phyloP scores from a whole-genome alignment of 768 basidiomycete species.

The Tricholomella constricta region DNA sequence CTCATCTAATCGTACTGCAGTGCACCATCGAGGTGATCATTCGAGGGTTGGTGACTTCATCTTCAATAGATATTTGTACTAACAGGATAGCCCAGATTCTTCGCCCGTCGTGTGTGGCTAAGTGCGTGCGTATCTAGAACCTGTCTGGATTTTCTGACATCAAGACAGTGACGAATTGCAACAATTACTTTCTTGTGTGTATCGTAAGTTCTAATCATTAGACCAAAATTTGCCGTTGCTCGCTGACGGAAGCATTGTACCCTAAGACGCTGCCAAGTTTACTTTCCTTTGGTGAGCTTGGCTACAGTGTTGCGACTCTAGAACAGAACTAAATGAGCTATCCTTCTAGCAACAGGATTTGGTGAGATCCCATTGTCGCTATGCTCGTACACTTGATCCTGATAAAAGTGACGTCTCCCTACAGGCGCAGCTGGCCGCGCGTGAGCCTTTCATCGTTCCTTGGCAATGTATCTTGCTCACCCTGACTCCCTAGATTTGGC shows the following conservation, averaged over 20 bases:
- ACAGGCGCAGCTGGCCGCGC: constrained; percentile 6
- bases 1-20: not conserved
- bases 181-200: not conserved
- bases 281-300: constrained; percentile 1
- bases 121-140: not conserved
- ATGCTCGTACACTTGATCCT: not conserved
- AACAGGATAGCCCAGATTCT: not conserved
- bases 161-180: not conserved
- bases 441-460: not conserved
- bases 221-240: not conserved
- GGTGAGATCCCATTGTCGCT: not conserved
- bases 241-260: not conserved
- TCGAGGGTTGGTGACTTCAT: not conserved
- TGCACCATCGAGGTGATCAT: not conserved
- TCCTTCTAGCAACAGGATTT: constrained; percentile 1
- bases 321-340: not conserved
- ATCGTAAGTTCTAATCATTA: not conserved
- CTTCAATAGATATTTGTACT: not conserved
- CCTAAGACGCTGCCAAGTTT: not conserved
- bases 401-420: not conserved
- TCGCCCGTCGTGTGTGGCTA: not conserved
- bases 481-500: not conserved
- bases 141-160: not conserved
- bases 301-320: not conserved
- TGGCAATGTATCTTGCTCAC: too few relatives aligned